A percentile compares a stretch with the other conserved stretches of the same genome.
Conservation (phyloP, 2,329 filamentous ascomycete genomes). For the Cordyceps cateniannulata region DNA sequence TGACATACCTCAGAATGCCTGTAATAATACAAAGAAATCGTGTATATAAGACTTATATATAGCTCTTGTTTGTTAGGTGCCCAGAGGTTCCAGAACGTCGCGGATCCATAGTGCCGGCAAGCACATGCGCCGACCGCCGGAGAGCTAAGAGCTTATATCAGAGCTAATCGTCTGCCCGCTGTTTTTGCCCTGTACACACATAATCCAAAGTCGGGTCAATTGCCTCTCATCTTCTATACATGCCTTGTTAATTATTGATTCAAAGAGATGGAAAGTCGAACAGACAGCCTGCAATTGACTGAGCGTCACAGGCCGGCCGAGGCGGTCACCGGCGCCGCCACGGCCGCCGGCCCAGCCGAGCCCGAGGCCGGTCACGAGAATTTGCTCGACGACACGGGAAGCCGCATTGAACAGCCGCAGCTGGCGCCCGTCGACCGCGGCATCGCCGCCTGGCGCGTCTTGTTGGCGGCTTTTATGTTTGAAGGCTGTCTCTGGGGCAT, state of each 20-base stretch:
- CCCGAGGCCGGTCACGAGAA: neutral
- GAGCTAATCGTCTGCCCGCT: neutral
- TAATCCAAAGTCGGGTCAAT: too few species aligned
- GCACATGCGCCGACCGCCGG: neutral
- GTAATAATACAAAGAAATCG: neutral
- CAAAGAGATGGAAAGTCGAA: neutral
- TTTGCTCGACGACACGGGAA: neutral
- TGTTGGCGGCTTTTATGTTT: constrained; percentile 19
- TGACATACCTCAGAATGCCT: neutral
- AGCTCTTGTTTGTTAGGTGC: neutral
- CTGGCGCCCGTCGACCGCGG: constrained; percentile 19
- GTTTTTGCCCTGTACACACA: neutral
- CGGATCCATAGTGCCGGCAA: neutral
- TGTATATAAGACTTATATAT: neutral
- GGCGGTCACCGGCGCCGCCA: too few species aligned
- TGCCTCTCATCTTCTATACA: too few species aligned
- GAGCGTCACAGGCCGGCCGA: neutral
- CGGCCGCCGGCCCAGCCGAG: neutral
- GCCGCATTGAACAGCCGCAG: neutral
- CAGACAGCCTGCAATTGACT: neutral
- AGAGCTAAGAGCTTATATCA: neutral
- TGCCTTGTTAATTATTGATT: too few species aligned
- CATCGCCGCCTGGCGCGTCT: constrained; percentile 18
- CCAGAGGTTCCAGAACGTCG: neutral
- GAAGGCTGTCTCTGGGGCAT: constrained; percentile 21